Percentiles rank a stretch among this genome's conserved stretches.
Evolutionary conservation across 306 rosid species (phyloP).

Genomic region (peach (Prunus persica)): DNA sequence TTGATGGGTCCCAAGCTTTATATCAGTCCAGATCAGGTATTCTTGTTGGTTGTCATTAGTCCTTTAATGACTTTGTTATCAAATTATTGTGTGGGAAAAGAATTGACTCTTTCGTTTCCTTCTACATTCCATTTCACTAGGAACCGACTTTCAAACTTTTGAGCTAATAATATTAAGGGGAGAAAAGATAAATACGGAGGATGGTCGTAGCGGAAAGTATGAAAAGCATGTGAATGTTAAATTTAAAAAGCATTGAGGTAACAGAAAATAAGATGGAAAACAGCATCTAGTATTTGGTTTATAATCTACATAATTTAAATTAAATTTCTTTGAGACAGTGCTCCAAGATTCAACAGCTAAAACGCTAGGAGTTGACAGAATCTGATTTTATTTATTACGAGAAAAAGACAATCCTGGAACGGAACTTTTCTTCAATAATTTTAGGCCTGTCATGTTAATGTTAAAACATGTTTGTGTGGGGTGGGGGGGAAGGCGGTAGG

Average conservation of each 20-base stretch:
- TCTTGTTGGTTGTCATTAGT: slow-evolving; percentile 17
- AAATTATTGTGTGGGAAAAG: slow-evolving; percentile 5
- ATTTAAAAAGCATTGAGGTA: background rate
- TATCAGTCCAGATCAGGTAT: slow-evolving; percentile 94
- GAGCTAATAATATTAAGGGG: background rate
- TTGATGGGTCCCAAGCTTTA: slow-evolving; percentile 97
- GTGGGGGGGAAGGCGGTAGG: background rate
- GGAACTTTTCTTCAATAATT: no score
- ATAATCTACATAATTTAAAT: no score
- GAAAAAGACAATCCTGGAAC: no score
- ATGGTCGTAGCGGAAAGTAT: background rate
- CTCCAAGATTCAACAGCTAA: no score
- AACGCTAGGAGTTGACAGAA: no score
- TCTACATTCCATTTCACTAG: background rate
- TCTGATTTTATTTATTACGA: no score
- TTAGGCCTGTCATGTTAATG: background rate
- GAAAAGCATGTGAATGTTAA: background rate
- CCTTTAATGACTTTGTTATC: slow-evolving; percentile 14
- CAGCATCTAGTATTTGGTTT: no score
- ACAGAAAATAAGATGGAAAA: no score
- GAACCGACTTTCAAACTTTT: background rate
- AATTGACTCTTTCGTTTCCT: background rate
- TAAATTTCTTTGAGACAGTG: no score
- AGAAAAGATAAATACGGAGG: background rate
- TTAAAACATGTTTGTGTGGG: background rate